phyloP scores from a whole-genome alignment of 371 early-diverging fungal genomes.

The Mortierella sp. region DNA sequence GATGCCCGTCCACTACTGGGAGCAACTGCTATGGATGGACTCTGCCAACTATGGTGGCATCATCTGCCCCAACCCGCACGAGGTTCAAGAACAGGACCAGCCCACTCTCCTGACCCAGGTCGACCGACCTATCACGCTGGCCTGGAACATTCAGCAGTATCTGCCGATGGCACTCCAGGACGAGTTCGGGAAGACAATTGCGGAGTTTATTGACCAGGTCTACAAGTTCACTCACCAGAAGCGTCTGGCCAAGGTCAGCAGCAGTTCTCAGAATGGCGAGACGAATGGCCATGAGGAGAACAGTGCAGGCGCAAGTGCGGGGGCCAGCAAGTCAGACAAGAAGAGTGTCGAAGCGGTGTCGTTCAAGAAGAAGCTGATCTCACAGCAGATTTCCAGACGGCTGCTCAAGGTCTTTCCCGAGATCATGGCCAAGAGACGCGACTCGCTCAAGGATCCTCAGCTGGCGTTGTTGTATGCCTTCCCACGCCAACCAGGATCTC shows the following conservation, averaged over 20 bases:
- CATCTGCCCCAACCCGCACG: slow-evolving; percentile 36
- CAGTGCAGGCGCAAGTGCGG: slow-evolving; percentile 2
- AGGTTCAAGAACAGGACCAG: slow-evolving; percentile 52
- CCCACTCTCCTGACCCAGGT: slow-evolving; percentile 32
- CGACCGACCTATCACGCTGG: slow-evolving; percentile 68
- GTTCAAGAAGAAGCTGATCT: slow-evolving; percentile 62
- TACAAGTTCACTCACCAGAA: slow-evolving; percentile 59
- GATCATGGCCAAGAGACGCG: slow-evolving; percentile 38
- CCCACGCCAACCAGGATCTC: slow-evolving; percentile 80
- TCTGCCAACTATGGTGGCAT: slow-evolving; percentile 91
- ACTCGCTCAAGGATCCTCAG: slow-evolving; percentile 51
- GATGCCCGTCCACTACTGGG: slow-evolving; percentile 78
- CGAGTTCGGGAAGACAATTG: slow-evolving; percentile 72
- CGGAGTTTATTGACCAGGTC: slow-evolving; percentile 68
- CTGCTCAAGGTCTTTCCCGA: slow-evolving; percentile 64
- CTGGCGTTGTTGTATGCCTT: slow-evolving; percentile 61
- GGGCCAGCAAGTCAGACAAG: slow-evolving; percentile 39
- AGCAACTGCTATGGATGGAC: slow-evolving; percentile 94
- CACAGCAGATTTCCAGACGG: slow-evolving; percentile 63
- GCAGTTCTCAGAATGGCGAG: slow-evolving; percentile 19
- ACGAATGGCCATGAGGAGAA: slow-evolving; percentile 10
- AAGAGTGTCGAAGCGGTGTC: slow-evolving; percentile 41
- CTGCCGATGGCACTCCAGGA: slow-evolving; percentile 82
- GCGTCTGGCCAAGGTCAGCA: slow-evolving; percentile 24
- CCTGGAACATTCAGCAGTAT: slow-evolving; percentile 92